Base-by-base conservation (phyloP, 2,329 filamentous ascomycete genomes). In the Pseudogymnoascus pannorum region DNA sequence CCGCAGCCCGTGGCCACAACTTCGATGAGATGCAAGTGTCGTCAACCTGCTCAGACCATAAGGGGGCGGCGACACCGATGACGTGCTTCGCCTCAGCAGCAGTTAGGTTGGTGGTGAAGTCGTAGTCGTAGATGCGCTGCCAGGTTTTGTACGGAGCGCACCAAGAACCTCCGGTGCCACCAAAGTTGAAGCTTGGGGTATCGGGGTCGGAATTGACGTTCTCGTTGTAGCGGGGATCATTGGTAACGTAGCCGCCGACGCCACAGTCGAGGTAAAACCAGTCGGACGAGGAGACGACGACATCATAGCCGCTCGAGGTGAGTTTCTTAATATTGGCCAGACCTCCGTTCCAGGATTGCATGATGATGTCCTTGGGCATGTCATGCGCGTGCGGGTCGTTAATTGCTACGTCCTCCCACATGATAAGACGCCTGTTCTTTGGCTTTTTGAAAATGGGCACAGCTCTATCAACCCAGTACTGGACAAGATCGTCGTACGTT, bases 221-320 rank as follows among this genome's bases (percentile, higher is more conserved):
- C 31, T 79, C 77, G 66, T 84, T 76, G 74, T 85, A 85, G 14
- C 81, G 77, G 3, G 76, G 75, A 63, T 85, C 82, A 63, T 84
- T 85, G 68, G 75, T 74, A 65, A 92, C 78, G 86, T 87, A 94
- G 67, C 88, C 82, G 44, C 89, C 89, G 65, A 87, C 81, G 24
- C 89, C 89, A 70, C 89, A 93, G 76, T 93, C 89, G 58, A 93
- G 85, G 69, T 92, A 92, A 83, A 88, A 92, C 72, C 81, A 89
- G 66, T 89, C 84, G 72, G 88, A 90, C 74, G 89, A 85, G 67
- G 87, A 90, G 66, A 84, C 85, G 60, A 93, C 83, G 9, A 87
- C 86, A 72, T 87, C 84, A 75, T 88, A 81, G 16, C 90, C 90
- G 58, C 78, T 77, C 24, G 74, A 75, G 0, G 86, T 84, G 57